Percentiles rank a stretch among this genome's conserved stretches.
These are phyloP conservation scores for Russula sp. DNA, from an alignment of 768 basidiomycete genomes.

Conservation along the genomic window DNA sequence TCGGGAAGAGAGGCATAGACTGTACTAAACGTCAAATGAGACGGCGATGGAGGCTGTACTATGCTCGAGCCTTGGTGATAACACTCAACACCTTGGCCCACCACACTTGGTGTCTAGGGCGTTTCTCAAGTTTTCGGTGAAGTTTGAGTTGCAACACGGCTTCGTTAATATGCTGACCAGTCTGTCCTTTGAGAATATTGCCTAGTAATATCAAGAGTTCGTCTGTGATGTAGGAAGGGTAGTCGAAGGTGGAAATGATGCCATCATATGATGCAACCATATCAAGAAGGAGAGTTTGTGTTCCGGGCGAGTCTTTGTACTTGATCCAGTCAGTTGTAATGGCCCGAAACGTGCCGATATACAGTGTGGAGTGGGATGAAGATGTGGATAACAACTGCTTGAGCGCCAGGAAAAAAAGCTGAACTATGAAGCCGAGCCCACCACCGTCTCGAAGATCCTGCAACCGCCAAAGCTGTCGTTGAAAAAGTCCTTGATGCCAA, in stretches of 20 bases:
- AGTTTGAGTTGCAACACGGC: not conserved
- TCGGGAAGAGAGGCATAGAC: too few species aligned
- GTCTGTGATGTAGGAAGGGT: not conserved
- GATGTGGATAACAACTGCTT: not conserved
- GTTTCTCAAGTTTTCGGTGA: not conserved
- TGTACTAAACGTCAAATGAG: not conserved
- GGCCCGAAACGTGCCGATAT: not conserved
- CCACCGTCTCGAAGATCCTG: not conserved
- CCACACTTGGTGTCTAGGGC: not conserved
- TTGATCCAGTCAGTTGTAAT: not conserved
- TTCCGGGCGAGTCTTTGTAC: not conserved
- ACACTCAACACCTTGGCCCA: not conserved
- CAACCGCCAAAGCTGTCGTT: not conserved
- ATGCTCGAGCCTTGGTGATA: not conserved
- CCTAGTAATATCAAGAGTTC: not conserved
- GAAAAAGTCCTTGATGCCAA: not conserved
- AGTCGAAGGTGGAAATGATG: not conserved
- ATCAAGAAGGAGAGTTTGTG: not conserved
- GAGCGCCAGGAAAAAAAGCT: constrained; percentile 1
- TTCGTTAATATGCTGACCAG: not conserved
- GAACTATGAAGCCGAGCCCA: not conserved
- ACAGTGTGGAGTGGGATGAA: not conserved
- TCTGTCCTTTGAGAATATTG: not conserved
- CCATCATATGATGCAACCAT: not conserved
- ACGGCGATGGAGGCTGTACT: not conserved